phyloP scores from a whole-genome alignment of 2,329 filamentous ascomycete genomes.

The Aspergillus sp. region DNA sequence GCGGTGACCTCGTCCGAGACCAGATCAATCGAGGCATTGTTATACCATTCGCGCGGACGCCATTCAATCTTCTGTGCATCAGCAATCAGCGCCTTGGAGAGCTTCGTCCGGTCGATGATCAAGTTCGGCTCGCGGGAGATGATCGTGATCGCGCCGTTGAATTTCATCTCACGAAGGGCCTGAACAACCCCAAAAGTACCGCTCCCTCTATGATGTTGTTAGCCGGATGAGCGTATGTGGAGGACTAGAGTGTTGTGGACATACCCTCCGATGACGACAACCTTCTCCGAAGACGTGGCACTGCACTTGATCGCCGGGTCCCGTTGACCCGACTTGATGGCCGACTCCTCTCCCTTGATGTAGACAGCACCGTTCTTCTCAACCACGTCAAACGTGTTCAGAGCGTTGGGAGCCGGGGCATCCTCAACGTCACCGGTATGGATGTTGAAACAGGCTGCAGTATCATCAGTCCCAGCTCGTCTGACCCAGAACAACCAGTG shows the following conservation, averaged over 20 bases:
- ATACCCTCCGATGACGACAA: slow-evolving; percentile 77
- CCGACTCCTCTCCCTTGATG: slow-evolving; percentile 74
- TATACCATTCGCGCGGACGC: slow-evolving; percentile 76
- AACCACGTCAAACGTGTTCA: slow-evolving; percentile 76
- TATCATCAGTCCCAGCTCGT: slow-evolving; percentile 11
- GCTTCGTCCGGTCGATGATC: slow-evolving; percentile 90
- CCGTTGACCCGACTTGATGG: slow-evolving; percentile 74
- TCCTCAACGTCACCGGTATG: slow-evolving; percentile 91
- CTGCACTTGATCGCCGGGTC: slow-evolving; percentile 72
- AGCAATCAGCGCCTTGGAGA: slow-evolving; percentile 87
- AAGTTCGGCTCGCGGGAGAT: slow-evolving; percentile 81
- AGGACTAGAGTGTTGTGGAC: slow-evolving; percentile 12
- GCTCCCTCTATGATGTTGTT: slow-evolving; percentile 59
- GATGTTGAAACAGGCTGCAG: slow-evolving; percentile 83
- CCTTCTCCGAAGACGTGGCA: slow-evolving; percentile 56
- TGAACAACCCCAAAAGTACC: slow-evolving; percentile 81
- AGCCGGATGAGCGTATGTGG: background rate
- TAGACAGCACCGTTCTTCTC: slow-evolving; percentile 83
- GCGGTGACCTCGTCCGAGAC: slow-evolving; percentile 62
- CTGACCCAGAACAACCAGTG: background rate
- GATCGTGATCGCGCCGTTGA: slow-evolving; percentile 74
- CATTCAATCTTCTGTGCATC: slow-evolving; percentile 76
- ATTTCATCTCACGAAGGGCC: slow-evolving; percentile 78
- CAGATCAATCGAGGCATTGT: slow-evolving; percentile 57
- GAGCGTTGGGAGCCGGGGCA: slow-evolving; percentile 82